These are phyloP conservation scores for Phialophora chinensis DNA, from an alignment of 2,329 filamentous ascomycete species.

Conservation along the genomic window DNA sequence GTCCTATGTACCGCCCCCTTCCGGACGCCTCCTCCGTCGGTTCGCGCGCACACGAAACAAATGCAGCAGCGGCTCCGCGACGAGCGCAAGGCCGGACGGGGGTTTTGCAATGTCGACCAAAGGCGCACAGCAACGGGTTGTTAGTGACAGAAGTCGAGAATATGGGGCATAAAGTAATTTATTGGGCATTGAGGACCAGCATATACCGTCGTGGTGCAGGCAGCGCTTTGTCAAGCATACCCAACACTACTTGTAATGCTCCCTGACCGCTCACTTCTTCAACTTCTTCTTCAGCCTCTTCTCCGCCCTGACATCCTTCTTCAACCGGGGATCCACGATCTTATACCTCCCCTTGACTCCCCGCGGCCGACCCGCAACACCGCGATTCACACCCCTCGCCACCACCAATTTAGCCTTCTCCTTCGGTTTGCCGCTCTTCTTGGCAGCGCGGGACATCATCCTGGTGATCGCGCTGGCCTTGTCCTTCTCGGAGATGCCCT, in stretches of 20 bases:
- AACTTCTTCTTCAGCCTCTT: slow-evolving; percentile 81
- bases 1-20: neutral
- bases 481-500: slow-evolving; percentile 93
- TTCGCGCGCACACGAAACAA: neutral
- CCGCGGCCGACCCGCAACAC: slow-evolving; percentile 82
- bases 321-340: slow-evolving; percentile 93
- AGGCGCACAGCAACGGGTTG: neutral
- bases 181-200: neutral
- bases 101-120: neutral
- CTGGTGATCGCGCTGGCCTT: slow-evolving; percentile 85
- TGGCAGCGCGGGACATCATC: slow-evolving; percentile 79
- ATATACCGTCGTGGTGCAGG: neutral
- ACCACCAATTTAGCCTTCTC: slow-evolving; percentile 86
- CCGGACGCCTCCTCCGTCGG: neutral
- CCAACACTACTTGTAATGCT: neutral
- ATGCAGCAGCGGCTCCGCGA: neutral
- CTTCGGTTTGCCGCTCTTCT: slow-evolving; percentile 74
- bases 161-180: neutral
- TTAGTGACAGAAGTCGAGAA: neutral
- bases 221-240: neutral
- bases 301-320: slow-evolving; percentile 90
- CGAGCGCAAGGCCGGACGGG: neutral
- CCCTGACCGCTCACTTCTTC: slow-evolving; percentile 48
- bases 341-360: slow-evolving; percentile 97
- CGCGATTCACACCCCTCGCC: slow-evolving; percentile 81